Evolutionary conservation across 805 yeast species (phyloP).

Genomic region (Suhomyces sp.): DNA sequence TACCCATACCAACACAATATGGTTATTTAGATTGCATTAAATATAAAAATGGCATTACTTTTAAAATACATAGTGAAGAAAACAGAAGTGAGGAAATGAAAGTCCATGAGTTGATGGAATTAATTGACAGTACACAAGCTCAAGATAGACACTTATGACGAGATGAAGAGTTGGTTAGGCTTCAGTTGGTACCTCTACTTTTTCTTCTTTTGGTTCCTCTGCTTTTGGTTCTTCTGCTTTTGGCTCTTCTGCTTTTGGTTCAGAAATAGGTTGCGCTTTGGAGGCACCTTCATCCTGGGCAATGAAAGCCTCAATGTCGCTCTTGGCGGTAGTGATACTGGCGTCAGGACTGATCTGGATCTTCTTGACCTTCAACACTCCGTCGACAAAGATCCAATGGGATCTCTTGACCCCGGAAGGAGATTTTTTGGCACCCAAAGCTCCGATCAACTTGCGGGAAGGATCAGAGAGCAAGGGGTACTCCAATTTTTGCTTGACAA

Average conservation of each 20-base stretch:
- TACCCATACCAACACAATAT: too few relatives aligned
- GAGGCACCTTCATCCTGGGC: slow-evolving; percentile 14
- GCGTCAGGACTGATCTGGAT: slow-evolving; percentile 51
- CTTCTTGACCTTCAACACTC: slow-evolving; percentile 56
- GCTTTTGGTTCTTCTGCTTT: slow-evolving; percentile 2
- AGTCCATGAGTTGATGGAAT: too few relatives aligned
- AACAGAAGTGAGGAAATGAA: too few relatives aligned
- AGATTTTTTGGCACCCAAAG: slow-evolving; percentile 79
- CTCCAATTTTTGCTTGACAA: slow-evolving; percentile 68
- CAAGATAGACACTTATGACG: too few relatives aligned
- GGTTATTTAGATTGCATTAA: too few relatives aligned
- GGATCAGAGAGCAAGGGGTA: slow-evolving; percentile 81
- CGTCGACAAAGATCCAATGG: slow-evolving; percentile 88
- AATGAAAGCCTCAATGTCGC: slow-evolving; percentile 49
- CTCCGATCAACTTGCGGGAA: slow-evolving; percentile 59
- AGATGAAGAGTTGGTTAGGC: too few relatives aligned
- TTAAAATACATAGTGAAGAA: too few relatives aligned
- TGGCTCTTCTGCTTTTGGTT: slow-evolving; percentile 3
- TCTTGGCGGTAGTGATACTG: slow-evolving; percentile 59
- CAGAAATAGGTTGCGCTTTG: slow-evolving; percentile 3
- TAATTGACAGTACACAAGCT: too few relatives aligned
- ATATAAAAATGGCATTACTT: too few relatives aligned
- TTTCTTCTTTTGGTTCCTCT: slow-evolving; percentile 7
- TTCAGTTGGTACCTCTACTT: too few relatives aligned
- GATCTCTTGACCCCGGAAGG: slow-evolving; percentile 81